Percentiles rank a stretch among this genome's conserved stretches.
Evolutionary conservation across 1,284 basidiomycete genomes (phyloP).

Genomic region (Tylopilus sp.): DNA sequence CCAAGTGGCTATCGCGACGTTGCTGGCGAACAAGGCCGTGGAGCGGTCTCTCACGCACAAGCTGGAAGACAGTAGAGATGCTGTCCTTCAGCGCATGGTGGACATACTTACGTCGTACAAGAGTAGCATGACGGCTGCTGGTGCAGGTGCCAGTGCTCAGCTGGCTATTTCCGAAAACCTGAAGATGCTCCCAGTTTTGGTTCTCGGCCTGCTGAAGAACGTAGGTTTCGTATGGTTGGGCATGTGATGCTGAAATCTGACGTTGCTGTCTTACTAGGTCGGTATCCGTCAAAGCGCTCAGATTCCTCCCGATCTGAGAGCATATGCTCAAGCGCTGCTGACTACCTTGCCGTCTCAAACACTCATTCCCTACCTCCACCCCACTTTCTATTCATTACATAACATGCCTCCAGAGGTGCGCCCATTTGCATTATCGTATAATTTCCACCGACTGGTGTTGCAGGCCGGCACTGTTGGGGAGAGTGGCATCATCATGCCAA

Average conservation of each 20-base stretch:
- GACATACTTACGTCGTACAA: constrained; percentile 93
- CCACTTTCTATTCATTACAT: constrained; percentile 93
- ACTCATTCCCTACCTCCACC: constrained; percentile 91
- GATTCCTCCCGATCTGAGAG: constrained; percentile 92
- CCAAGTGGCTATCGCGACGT: constrained; percentile 85
- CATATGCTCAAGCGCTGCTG: constrained; percentile 90
- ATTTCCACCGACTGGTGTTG: constrained; percentile 12
- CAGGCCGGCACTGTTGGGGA: constrained; percentile 80
- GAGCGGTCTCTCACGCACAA: constrained; percentile 88
- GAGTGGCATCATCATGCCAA: constrained; percentile 76
- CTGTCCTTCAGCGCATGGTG: constrained; percentile 85
- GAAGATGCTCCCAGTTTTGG: constrained; percentile 87
- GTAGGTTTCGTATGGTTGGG: constrained; percentile 38
- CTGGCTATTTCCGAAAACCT: constrained; percentile 89
- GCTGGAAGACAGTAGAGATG: constrained; percentile 90
- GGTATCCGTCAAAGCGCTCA: constrained; percentile 92
- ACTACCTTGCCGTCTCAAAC: constrained; percentile 89
- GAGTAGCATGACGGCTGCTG: constrained; percentile 91
- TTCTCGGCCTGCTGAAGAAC: constrained; percentile 91
- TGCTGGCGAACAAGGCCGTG: constrained; percentile 95
- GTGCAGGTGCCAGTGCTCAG: constrained; percentile 90
- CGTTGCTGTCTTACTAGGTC: constrained; percentile 46
- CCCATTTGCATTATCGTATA: not conserved
- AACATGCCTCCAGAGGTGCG: constrained; percentile 89
- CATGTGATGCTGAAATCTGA: constrained; percentile 3